Evolutionary conservation across 495 filamentous ascomycete species (phyloP).

Genomic region (Alectoria sarmentosa): DNA sequence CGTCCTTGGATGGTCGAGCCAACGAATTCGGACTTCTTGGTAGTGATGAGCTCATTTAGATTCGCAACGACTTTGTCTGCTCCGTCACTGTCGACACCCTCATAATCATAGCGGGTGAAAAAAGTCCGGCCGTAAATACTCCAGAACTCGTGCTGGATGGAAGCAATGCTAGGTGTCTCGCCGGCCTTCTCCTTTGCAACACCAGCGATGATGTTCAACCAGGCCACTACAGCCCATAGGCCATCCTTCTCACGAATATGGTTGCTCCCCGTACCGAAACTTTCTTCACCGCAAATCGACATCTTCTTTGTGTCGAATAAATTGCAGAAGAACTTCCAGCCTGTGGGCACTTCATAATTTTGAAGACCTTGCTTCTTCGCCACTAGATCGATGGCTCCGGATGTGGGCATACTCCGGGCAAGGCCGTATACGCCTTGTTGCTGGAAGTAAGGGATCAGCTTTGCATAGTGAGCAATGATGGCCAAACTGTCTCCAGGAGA

Average conservation of each 20-base stretch:
- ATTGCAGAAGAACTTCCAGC: conserved; percentile 99
- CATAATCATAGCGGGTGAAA: conserved; percentile 98
- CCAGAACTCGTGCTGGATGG: conserved; percentile 98
- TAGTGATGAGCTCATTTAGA: conserved; percentile 57
- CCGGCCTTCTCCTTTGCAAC: conserved; percentile 72
- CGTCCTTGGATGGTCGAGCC: conserved; percentile 73
- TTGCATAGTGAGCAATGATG: conserved; percentile 93
- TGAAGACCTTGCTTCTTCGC: conserved; percentile 87
- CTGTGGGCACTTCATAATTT: conserved; percentile 95
- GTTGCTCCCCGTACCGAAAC: conserved; percentile 97
- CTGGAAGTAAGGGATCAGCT: conserved; percentile 95
- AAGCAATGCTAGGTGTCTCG: conserved; percentile 76
- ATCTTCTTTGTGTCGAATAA: conserved; percentile 96
- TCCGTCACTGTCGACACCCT: conserved; percentile 82
- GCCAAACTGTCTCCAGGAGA: conserved; percentile 94
- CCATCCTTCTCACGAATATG: conserved; percentile 99
- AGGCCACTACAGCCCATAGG: conserved; percentile 93
- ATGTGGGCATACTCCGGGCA: conserved; percentile 95
- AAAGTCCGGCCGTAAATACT: conserved; percentile 92
- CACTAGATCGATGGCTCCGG: conserved; percentile 88
- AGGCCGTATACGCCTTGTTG: conserved; percentile 93
- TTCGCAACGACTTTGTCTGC: conserved; percentile 81
- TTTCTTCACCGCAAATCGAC: conserved; percentile 98
- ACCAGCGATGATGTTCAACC: conserved; percentile 97
- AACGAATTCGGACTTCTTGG: conserved; percentile 69